phyloP scores from a whole-genome alignment of 805 yeast species.

The Dipodascopsis tothii region DNA sequence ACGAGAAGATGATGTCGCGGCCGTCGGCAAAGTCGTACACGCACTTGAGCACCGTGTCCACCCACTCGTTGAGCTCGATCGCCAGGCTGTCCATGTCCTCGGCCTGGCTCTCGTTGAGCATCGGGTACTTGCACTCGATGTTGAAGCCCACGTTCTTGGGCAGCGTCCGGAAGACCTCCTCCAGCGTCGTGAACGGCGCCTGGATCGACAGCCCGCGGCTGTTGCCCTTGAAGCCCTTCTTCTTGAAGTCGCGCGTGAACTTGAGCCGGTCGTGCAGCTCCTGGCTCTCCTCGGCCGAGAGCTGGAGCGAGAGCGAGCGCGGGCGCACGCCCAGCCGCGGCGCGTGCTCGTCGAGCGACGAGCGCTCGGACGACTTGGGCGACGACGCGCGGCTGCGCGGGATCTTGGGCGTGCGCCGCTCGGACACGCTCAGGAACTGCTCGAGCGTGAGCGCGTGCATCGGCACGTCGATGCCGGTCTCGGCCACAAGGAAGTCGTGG shows the following conservation, averaged over 20 bases:
- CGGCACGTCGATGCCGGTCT: constrained; percentile 91
- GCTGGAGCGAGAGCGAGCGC: constrained; percentile 37
- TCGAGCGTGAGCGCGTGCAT: constrained; percentile 88
- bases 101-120: constrained; percentile 83
- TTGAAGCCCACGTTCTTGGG: constrained; percentile 86
- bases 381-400: constrained; percentile 21
- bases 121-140: constrained; percentile 86
- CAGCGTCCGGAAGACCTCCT: constrained; percentile 70
- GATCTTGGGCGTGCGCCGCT: constrained; percentile 19
- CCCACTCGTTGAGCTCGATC: constrained; percentile 76
- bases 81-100: constrained; percentile 84
- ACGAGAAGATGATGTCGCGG: constrained; percentile 81
- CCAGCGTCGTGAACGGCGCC: constrained; percentile 81
- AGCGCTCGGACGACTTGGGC: constrained; percentile 11
- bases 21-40: constrained; percentile 74
- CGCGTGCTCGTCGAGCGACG: background rate
- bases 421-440: constrained; percentile 58
- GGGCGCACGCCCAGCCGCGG: constrained; percentile 27
- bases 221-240: constrained; percentile 86
- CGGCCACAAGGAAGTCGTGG: constrained; percentile 91
- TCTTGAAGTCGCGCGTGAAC: constrained; percentile 80
- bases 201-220: constrained; percentile 83
- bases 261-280: constrained; percentile 59
- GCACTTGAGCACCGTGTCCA: constrained; percentile 72
- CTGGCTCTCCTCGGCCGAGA: constrained; percentile 30